Conservation (phyloP, 2,329 filamentous ascomycete genomes). For the Aschersonia sp. region DNA sequence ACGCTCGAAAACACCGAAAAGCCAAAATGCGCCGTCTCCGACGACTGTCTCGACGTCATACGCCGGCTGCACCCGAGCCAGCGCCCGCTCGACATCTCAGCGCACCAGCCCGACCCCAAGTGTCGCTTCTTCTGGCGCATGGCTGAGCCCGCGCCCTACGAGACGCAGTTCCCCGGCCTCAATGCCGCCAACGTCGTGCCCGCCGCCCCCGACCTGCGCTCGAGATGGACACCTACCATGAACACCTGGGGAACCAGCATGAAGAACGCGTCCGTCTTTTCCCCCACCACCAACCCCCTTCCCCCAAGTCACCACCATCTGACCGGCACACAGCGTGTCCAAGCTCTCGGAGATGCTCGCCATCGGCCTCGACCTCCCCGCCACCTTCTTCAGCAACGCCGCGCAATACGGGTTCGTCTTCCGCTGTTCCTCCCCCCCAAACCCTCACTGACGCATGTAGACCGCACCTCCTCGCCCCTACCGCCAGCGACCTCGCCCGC, state of each 20-base stretch:
- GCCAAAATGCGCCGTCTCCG: constrained; percentile 48
- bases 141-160: constrained; percentile 36
- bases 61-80: constrained; percentile 36
- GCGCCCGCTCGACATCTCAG: constrained; percentile 42
- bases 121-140: constrained; percentile 51
- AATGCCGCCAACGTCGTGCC: constrained; percentile 42
- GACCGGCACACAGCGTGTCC: constrained; percentile 24
- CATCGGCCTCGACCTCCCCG: constrained; percentile 37
- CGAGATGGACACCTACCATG: constrained; percentile 40
- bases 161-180: constrained; percentile 38
- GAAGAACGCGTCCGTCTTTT: constrained; percentile 36
- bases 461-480: constrained; percentile 47
- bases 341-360: constrained; percentile 45
- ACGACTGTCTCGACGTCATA: constrained; percentile 44
- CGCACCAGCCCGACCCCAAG: constrained; percentile 43
- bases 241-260: constrained; percentile 43
- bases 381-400: constrained; percentile 37
- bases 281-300: constrained; percentile 5
- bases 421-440: background rate
- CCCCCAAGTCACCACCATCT: background rate
- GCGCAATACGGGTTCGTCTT: constrained; percentile 35
- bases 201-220: constrained; percentile 29
- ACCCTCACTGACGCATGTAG: constrained; percentile 13
- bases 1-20: constrained; percentile 50
- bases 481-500: constrained; percentile 40